These are phyloP conservation scores for Chlorella sorokiniana DNA, from an alignment of 139 green algal genomes.

Conservation along the genomic window DNA sequence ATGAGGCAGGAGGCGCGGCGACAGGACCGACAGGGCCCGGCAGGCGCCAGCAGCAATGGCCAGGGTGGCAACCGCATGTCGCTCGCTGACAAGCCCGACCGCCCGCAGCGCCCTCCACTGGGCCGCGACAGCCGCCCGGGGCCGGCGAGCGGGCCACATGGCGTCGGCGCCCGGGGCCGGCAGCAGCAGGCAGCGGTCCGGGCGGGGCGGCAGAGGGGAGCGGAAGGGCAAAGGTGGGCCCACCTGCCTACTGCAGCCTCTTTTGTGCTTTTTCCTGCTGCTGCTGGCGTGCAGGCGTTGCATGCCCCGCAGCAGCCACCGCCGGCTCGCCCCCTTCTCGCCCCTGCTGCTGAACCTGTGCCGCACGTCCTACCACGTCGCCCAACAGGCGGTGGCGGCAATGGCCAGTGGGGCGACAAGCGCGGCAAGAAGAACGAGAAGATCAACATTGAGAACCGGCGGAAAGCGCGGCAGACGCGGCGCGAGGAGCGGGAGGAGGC, in stretches of 20 bases:
- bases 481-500: conserved; percentile 51
- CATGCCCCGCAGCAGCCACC: background rate
- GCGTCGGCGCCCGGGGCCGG: no score
- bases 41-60: background rate
- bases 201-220: background rate
- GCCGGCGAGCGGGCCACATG: no score
- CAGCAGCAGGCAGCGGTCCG: background rate
- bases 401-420: background rate
- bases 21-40: background rate
- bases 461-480: conserved; percentile 56
- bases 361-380: no score
- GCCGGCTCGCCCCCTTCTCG: background rate
- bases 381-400: background rate
- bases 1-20: background rate
- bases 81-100: no score
- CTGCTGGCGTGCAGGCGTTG: background rate
- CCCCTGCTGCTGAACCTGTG: background rate
- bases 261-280: background rate
- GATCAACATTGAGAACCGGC: conserved; percentile 34
- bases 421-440: conserved; percentile 8
- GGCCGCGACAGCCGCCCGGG: no score
- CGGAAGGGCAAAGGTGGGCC: background rate
- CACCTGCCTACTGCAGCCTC: background rate
- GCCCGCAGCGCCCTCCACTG: no score
- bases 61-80: no score